phyloP scores from a whole-genome alignment of 1,139 yeast species.

The Yamadazyma triangularis region DNA sequence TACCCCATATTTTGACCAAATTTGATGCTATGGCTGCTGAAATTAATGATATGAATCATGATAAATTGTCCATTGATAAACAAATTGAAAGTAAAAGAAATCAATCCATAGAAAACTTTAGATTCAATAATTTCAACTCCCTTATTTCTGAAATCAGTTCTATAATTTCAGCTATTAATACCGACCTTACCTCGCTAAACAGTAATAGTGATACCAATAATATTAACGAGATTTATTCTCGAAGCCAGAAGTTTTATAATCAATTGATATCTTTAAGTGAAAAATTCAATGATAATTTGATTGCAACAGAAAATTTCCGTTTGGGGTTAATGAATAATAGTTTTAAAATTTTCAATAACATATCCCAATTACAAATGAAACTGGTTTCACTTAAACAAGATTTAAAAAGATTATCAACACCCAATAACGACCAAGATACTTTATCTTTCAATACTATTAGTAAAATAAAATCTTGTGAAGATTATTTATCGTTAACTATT shows the following conservation, averaged over 20 bases:
- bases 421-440: conserved; percentile 1
- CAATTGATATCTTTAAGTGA: not conserved
- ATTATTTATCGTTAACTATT: conserved; percentile 49
- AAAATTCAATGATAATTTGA: conserved; percentile 3
- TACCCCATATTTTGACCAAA: conserved; percentile 30
- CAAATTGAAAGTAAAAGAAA: conserved; percentile 30
- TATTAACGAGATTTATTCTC: conserved; percentile 1
- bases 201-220: not conserved
- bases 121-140: conserved; percentile 7
- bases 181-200: not conserved
- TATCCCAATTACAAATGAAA: conserved; percentile 38
- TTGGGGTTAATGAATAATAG: conserved; percentile 19
- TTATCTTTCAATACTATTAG: conserved; percentile 20
- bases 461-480: conserved; percentile 36
- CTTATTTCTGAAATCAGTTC: not conserved
- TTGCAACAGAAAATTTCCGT: conserved; percentile 18
- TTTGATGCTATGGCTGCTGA: conserved; percentile 38
- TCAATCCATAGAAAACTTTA: conserved; percentile 31
- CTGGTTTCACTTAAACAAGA: conserved; percentile 33
- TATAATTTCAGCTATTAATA: not conserved
- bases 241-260: not conserved
- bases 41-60: conserved; percentile 22
- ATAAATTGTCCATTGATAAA: conserved; percentile 26
- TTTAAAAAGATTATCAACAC: conserved; percentile 18
- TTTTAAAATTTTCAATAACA: conserved; percentile 22